Percentiles rank a stretch among this genome's conserved stretches.
Conservation (phyloP, 2,329 filamentous ascomycete genomes). For the Colletotrichum agaves region DNA sequence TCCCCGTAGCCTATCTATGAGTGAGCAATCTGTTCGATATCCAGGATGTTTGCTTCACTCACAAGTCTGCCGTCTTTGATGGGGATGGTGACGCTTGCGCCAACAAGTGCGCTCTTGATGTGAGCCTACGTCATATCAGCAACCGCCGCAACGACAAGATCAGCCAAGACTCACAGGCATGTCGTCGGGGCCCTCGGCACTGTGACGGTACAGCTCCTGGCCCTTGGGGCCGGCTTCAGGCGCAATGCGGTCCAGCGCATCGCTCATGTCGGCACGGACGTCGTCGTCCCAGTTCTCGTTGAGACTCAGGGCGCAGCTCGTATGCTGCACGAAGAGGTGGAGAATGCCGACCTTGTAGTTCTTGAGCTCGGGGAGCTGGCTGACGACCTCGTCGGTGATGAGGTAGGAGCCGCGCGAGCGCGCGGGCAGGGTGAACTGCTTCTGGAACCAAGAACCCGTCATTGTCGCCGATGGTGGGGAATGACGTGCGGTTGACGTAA, state of each 20-base stretch:
- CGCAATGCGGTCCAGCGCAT: constrained; percentile 90
- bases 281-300: constrained; percentile 93
- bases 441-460: constrained; percentile 82
- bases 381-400: constrained; percentile 79
- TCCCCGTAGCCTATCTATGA: constrained; percentile 65
- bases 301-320: constrained; percentile 86
- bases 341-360: constrained; percentile 87
- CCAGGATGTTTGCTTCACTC: constrained; percentile 42
- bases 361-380: constrained; percentile 80
- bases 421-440: constrained; percentile 81
- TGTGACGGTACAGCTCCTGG: constrained; percentile 83
- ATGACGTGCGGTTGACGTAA: constrained; percentile 39
- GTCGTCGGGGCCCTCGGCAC: constrained; percentile 88
- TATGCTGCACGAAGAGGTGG: constrained; percentile 95
- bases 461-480: constrained; percentile 52
- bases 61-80: constrained; percentile 86
- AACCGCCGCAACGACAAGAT: constrained; percentile 10
- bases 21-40: not conserved
- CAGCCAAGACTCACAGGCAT: constrained; percentile 75
- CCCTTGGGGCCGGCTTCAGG: constrained; percentile 80
- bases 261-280: constrained; percentile 93
- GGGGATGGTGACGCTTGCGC: constrained; percentile 89
- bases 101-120: constrained; percentile 90
- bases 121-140: constrained; percentile 71
- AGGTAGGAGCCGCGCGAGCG: constrained; percentile 88